Evolutionary conservation across 2,329 filamentous ascomycete genomes (phyloP), one percentile per base, ranked within the genome.

Genomic region (Domatiomyces globalis): DNA sequence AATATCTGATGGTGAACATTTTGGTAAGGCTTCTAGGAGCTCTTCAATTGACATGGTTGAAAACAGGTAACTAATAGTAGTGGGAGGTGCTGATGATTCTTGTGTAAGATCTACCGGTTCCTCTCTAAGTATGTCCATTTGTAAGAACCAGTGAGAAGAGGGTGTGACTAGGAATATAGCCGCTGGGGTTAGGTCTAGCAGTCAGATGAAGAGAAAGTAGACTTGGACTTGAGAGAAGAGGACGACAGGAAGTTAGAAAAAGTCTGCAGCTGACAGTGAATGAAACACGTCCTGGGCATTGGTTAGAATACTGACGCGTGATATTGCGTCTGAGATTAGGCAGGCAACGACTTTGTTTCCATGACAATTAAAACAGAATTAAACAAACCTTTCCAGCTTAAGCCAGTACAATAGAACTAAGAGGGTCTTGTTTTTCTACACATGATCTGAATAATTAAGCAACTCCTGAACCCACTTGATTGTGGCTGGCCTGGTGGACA

Each of bases 1-100:
- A 15, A 57, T 45, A 10, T 46, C 50, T 17, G 42, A 27, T 17
- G 17, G 27, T 42, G 50, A 51, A 29, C 51, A 54, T 18, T 49
- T 25, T 15, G 53, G 50, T 9, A 58, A 45, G 27, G 29, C 52
- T 18, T 51, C 50, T 8, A 58, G 50, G 19, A 58, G 36, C 17
- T 57, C 56, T 43, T 58, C 56, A 18, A 55, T 48, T 17, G 46
- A 46, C 56, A 58, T 58, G 25, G 52, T 51, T 22, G 51, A 46
- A 9, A 58, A 52, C 4, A 54, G 56, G 43, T 49, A 53, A 12
- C 52, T 54, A 20, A 54, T 56, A 4, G n/a, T 1, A 27, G 43
- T 15, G 2, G 33, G 15, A 5, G 33, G 12, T 12, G 9, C 10
- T 39, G 33, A 15, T 12, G 12, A 39, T 10, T 15, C 33, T 15